Evolutionary conservation across 192 early-diverging fungal genomes (phyloP), one percentile per base, ranked within the genome.

Genomic region (Linnemannia schmuckeri): DNA sequence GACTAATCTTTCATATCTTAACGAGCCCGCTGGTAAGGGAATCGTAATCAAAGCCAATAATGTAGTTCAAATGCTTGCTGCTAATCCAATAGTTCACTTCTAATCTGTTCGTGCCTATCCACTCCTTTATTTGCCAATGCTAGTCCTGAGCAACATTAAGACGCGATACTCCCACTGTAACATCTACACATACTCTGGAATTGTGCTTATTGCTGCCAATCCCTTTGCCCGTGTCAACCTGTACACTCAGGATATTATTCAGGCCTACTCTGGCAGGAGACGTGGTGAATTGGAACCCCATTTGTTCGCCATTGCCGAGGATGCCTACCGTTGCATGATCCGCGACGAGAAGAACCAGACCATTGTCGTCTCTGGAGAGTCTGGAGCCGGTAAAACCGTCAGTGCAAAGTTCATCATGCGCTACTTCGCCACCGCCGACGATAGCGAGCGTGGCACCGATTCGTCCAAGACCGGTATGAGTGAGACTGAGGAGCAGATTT

Each of bases 181-280:
- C 87, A 99, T 99, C 87, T 99, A 99, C 89, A 99, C 98, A 44
- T 99, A 99, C 88, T 99, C 98, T 54, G 98, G 98, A 69, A 98
- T 99, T 77, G 98, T 99, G n/a, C 90, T 99, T 82, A 98, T 99
- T 83, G 98, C 98, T 54, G 95, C 97, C 85, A 99, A 99, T 86
- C 98, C 98, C 10, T 99, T 99, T 90, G 93, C 92, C 68, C 91
- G 94, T 33, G 93, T 99, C 81, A 82, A 93, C 66, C 90, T 99
- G 54, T 99, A 99, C 89, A 95, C 96, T 24, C 95, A 95, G 54
- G 96, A 98, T 76, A 95, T 96, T 77, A 95, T 99, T 70, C 94
- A 97, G 75, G 95, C 96, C 71, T 98, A 99, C 87, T 96, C 97
- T 8, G 98, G 98, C 35, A 95, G 95, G 79, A 94, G 95, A 85